These are phyloP conservation scores for Ogataea henricii DNA, from an alignment of 805 yeast species.

Conservation along the genomic window DNA sequence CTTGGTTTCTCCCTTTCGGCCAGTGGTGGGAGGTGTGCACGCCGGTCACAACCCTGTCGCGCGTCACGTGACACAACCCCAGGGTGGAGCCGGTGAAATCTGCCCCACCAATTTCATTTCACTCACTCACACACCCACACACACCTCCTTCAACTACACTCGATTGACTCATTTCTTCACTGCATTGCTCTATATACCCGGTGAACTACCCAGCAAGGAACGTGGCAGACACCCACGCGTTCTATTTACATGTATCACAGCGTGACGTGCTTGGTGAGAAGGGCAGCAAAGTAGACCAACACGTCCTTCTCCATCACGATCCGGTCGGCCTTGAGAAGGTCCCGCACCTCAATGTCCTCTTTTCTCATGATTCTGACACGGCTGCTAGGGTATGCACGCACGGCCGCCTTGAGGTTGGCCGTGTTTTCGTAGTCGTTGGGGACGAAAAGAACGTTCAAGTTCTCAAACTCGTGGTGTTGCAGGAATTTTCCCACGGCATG, in stretches of 20 bases:
- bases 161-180: no score
- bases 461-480: slow-evolving; percentile 48
- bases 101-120: no score
- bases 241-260: slow-evolving; percentile 16
- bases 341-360: slow-evolving; percentile 82
- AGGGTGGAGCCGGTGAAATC: no score
- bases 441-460: slow-evolving; percentile 65
- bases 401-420: slow-evolving; percentile 61
- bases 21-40: slow-evolving; percentile 3
- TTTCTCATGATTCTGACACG: slow-evolving; percentile 67
- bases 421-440: slow-evolving; percentile 47
- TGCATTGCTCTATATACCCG: background rate
- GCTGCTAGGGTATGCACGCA: slow-evolving; percentile 48
- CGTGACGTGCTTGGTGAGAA: slow-evolving; percentile 25
- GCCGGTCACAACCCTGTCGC: slow-evolving; percentile 2
- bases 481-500: slow-evolving; percentile 40
- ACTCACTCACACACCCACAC: no score
- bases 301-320: slow-evolving; percentile 73
- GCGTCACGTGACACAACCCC: slow-evolving; percentile 8
- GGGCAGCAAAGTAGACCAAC: slow-evolving; percentile 53
- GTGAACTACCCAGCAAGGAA: no score
- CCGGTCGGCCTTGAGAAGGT: slow-evolving; percentile 75
- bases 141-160: no score
- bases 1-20: no score
- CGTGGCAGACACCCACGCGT: background rate